Percentiles rank a stretch among this genome's conserved stretches.
Conservation (phyloP, 164 flowering plant species). For the Stephania japonica region DNA sequence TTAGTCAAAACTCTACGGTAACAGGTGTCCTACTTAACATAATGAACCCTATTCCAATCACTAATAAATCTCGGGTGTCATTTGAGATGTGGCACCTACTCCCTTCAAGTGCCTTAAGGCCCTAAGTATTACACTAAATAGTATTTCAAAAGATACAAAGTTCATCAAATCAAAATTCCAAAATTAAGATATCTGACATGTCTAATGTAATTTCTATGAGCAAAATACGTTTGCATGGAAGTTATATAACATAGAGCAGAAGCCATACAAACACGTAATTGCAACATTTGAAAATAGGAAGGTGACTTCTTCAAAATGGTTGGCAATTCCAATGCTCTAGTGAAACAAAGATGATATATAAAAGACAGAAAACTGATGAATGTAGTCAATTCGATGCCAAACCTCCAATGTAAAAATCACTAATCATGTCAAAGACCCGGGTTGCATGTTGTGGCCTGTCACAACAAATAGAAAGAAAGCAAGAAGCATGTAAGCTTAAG, state of each 20-base stretch:
- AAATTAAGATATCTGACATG: background rate
- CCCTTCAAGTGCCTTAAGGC: no score
- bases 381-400: constrained; percentile 26
- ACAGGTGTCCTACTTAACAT: no score
- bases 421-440: constrained; percentile 90
- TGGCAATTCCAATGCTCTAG: background rate
- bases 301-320: background rate
- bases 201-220: background rate
- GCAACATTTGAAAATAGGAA: background rate
- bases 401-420: constrained; percentile 83
- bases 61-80: no score
- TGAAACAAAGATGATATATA: background rate
- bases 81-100: no score
- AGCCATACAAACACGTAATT: background rate
- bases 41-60: no score
- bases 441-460: constrained; percentile 96
- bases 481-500: constrained; percentile 4
- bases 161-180: no score
- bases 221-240: background rate
- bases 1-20: no score
- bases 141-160: no score
- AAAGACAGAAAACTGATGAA: background rate
- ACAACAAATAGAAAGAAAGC: constrained; percentile 2
- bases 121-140: no score
- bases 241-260: background rate